Evolutionary conservation across 148 eudicot genomes (phyloP).

Genomic region (Spergularia marina): DNA sequence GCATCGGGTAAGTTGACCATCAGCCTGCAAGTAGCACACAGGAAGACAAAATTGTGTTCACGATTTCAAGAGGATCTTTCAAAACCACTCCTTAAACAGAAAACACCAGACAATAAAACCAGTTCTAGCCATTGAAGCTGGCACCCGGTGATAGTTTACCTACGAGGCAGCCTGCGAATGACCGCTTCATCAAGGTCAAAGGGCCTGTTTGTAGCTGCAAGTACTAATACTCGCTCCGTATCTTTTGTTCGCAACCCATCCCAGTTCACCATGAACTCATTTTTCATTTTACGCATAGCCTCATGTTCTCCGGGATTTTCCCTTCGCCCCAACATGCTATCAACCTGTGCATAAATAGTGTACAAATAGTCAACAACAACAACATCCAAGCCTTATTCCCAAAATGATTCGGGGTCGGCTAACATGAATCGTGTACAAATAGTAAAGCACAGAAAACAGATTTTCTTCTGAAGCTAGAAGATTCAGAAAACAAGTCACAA

Average conservation of each 20-base stretch:
- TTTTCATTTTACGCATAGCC: slow-evolving; percentile 98
- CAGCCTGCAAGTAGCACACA: slow-evolving; percentile 44
- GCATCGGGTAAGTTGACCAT: slow-evolving; percentile 98
- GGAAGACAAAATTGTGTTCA: not conserved
- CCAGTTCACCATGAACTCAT: slow-evolving; percentile 98
- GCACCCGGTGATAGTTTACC: slow-evolving; percentile 38
- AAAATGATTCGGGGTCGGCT: too few species aligned
- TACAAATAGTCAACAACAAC: not conserved
- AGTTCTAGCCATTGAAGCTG: not conserved
- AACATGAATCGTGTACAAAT: not conserved
- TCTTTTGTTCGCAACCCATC: slow-evolving; percentile 96
- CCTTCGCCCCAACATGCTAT: slow-evolving; percentile 94
- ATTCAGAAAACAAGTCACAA: not conserved
- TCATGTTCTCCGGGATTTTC: slow-evolving; percentile 97
- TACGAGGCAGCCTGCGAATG: slow-evolving; percentile 83
- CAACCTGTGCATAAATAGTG: slow-evolving; percentile 50
- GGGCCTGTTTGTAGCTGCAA: slow-evolving; percentile 97
- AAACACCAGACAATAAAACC: not conserved
- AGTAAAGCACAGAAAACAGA: not conserved
- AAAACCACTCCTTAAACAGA: not conserved
- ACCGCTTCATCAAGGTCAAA: slow-evolving; percentile 99
- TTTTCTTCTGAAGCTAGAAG: not conserved
- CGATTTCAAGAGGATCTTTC: not conserved
- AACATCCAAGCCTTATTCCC: too few species aligned
- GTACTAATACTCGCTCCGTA: slow-evolving; percentile 83